Evolutionary conservation across 1,284 basidiomycete species (phyloP).

Genomic region (Puccinia triticina): DNA sequence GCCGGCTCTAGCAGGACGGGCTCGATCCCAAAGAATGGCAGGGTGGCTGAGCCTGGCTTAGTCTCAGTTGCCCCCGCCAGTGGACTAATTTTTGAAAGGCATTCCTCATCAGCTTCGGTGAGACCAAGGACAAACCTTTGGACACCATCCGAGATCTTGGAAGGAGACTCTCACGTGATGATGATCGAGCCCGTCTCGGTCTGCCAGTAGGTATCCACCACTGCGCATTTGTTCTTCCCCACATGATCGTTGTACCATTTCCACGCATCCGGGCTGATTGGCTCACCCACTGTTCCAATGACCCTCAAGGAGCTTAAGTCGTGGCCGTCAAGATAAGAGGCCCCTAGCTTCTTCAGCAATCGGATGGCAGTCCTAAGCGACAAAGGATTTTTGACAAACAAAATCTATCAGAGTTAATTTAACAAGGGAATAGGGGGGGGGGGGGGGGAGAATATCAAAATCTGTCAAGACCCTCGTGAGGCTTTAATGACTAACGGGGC

Average conservation of each 20-base stretch:
- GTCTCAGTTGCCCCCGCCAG: slow-evolving; percentile 93
- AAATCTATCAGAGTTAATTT: background rate
- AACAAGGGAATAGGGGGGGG: background rate
- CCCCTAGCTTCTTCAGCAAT: slow-evolving; percentile 82
- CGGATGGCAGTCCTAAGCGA: slow-evolving; percentile 71
- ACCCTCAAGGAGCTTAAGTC: slow-evolving; percentile 84
- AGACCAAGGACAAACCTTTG: background rate
- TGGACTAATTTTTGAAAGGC: slow-evolving; percentile 62
- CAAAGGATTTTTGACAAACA: background rate
- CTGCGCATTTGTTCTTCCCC: slow-evolving; percentile 82
- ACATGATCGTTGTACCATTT: slow-evolving; percentile 97
- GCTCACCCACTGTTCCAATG: slow-evolving; percentile 91
- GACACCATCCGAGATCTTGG: background rate
- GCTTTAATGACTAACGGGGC: slow-evolving; percentile 64
- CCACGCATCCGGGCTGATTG: slow-evolving; percentile 99
- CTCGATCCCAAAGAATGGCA: slow-evolving; percentile 96
- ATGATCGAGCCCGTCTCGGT: slow-evolving; percentile 97
- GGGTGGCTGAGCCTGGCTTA: slow-evolving; percentile 93
- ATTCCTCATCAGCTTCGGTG: background rate
- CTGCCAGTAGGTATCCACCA: slow-evolving; percentile 81
- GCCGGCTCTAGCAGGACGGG: slow-evolving; percentile 83
- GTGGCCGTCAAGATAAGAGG: slow-evolving; percentile 80
- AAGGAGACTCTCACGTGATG: slow-evolving; percentile 66
- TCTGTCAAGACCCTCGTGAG: slow-evolving; percentile 77
- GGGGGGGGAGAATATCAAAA: background rate